Evolutionary conservation across 306 rosid species (phyloP).

Genomic region (Quercus engelmannii): DNA sequence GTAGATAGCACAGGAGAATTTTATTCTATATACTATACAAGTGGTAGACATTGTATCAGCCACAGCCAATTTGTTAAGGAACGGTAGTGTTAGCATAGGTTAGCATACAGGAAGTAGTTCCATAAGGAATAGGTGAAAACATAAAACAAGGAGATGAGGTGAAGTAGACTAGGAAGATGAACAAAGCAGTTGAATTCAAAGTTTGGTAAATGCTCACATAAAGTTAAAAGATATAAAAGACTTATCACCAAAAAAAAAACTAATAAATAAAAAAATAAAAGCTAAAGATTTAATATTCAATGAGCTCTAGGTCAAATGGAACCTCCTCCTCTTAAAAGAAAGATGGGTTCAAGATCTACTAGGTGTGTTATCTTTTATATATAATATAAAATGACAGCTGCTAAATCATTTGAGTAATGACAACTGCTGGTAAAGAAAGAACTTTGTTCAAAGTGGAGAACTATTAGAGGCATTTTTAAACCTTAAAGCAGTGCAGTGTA

Average conservation of each 20-base stretch:
- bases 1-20: no score
- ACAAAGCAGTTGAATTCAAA: background rate
- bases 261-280: no score
- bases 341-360: background rate
- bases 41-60: background rate
- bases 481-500: background rate
- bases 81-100: background rate
- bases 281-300: background rate
- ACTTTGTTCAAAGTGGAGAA: background rate
- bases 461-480: background rate
- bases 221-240: background rate
- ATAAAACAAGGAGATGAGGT: background rate
- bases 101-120: background rate
- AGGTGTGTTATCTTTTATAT: background rate
- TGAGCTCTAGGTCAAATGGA: background rate
- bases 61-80: background rate
- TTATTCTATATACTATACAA: background rate
- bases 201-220: background rate
- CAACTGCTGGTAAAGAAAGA: background rate
- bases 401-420: background rate
- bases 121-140: background rate
- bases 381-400: background rate
- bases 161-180: background rate
- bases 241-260: no score
- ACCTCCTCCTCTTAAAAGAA: background rate